Percentiles rank a stretch among this genome's conserved stretches.
These are phyloP conservation scores for Penicillium waksmanii DNA, from an alignment of 495 filamentous ascomycete genomes.

Conservation along the genomic window DNA sequence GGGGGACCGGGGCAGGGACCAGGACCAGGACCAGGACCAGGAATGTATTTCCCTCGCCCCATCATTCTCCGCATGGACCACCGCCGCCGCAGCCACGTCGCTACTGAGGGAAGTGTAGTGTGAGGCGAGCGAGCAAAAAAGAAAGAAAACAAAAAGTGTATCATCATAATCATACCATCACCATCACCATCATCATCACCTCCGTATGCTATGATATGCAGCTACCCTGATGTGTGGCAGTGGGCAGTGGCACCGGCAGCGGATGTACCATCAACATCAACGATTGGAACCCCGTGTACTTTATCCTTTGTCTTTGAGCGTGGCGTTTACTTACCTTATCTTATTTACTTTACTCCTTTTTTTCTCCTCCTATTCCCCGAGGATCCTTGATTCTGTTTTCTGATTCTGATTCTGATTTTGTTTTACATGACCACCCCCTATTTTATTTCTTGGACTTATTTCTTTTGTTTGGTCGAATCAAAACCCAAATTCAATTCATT, in stretches of 20 bases:
- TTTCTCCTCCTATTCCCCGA: constrained; percentile 1
- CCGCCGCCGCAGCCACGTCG: constrained; percentile 21
- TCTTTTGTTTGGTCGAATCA: not conserved
- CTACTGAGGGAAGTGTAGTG: constrained; percentile 10
- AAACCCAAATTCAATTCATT: not conserved
- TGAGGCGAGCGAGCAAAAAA: not conserved
- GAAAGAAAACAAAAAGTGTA: too few relatives aligned
- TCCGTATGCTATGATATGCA: too few relatives aligned
- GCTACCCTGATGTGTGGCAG: too few relatives aligned
- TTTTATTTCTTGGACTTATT: constrained; percentile 13
- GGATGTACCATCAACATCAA: constrained; percentile 2
- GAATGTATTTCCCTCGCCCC: constrained; percentile 28
- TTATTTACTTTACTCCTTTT: not conserved
- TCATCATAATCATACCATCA: too few relatives aligned
- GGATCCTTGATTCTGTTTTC: not conserved
- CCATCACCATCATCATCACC: too few relatives aligned
- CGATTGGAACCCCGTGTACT: not conserved
- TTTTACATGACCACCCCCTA: not conserved
- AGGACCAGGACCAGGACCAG: constrained; percentile 8
- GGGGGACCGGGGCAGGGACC: constrained; percentile 20
- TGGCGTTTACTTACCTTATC: not conserved
- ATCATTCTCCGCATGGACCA: constrained; percentile 9
- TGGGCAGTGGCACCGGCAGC: too few relatives aligned
- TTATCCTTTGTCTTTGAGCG: constrained; percentile 3
- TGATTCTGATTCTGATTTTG: not conserved